A percentile compares a stretch with the other conserved stretches of the same genome.
Evolutionary conservation across 2,329 filamentous ascomycete genomes (phyloP).

Genomic region (Nigrospora sphaerica): DNA sequence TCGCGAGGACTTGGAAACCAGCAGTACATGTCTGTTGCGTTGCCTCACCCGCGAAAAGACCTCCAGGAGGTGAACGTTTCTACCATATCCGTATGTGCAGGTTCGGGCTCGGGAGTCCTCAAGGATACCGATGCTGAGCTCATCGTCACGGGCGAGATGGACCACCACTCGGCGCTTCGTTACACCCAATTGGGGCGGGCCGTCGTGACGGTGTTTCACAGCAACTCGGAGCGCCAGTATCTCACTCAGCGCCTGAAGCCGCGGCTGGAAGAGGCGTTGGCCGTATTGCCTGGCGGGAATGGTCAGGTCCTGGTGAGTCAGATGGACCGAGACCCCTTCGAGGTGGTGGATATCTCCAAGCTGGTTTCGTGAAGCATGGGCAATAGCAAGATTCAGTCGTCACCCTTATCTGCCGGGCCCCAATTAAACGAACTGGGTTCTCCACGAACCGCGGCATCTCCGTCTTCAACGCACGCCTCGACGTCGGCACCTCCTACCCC

Average conservation of each 20-base stretch:
- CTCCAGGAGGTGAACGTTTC: constrained; percentile 36
- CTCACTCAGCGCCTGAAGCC: constrained; percentile 62
- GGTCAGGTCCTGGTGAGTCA: constrained; percentile 67
- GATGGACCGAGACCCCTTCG: constrained; percentile 81
- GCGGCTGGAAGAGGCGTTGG: constrained; percentile 54
- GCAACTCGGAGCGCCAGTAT: constrained; percentile 85
- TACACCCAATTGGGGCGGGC: constrained; percentile 78
- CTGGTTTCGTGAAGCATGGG: constrained; percentile 14
- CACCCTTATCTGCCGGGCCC: constrained; percentile 10
- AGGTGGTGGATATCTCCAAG: constrained; percentile 53
- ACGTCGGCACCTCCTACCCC: constrained; percentile 50
- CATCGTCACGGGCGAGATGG: constrained; percentile 86
- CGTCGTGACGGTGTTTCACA: constrained; percentile 84
- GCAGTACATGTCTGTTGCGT: constrained; percentile 40
- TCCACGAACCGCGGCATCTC: constrained; percentile 39
- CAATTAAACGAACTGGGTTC: constrained; percentile 18
- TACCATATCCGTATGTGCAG: constrained; percentile 81
- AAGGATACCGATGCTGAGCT: constrained; percentile 66
- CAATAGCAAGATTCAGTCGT: constrained; percentile 7
- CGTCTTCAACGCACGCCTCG: constrained; percentile 44
- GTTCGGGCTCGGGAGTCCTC: constrained; percentile 75
- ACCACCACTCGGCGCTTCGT: constrained; percentile 83
- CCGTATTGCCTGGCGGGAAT: constrained; percentile 34
- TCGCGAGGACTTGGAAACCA: constrained; percentile 64
- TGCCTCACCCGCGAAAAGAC: constrained; percentile 41